Evolutionary conservation across 345 rosid species (phyloP).

Genomic region (Hevea brasiliensis): DNA sequence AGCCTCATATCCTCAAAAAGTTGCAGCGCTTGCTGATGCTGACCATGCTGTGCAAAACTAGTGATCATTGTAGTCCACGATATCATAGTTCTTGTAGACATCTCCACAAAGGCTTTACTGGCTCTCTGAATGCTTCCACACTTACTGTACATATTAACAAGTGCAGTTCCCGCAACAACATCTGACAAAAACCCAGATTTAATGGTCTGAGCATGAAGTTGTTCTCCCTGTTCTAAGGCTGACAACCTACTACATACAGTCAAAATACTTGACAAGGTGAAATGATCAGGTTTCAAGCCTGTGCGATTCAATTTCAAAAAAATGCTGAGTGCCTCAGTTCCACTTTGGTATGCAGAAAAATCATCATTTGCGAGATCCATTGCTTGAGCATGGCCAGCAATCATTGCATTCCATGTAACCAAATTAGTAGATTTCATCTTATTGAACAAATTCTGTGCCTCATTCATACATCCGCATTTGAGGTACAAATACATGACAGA

Average conservation of each 20-base stretch:
- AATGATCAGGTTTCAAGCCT: slow-evolving; percentile 45
- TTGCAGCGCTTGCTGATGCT: slow-evolving; percentile 44
- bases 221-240: slow-evolving; percentile 52
- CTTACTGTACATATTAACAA: slow-evolving; percentile 56
- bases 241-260: slow-evolving; percentile 44
- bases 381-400: slow-evolving; percentile 55
- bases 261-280: slow-evolving; percentile 55
- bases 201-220: slow-evolving; percentile 50
- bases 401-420: slow-evolving; percentile 63
- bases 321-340: slow-evolving; percentile 44
- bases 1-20: slow-evolving; percentile 63
- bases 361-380: slow-evolving; percentile 44
- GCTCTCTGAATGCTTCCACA: slow-evolving; percentile 55
- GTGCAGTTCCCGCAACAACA: slow-evolving; percentile 52
- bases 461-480: slow-evolving; percentile 42
- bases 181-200: slow-evolving; percentile 47
- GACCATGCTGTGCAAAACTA: slow-evolving; percentile 46
- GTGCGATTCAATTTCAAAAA: slow-evolving; percentile 39
- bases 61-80: slow-evolving; percentile 63
- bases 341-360: slow-evolving; percentile 34
- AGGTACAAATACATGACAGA: slow-evolving; percentile 55
- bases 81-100: slow-evolving; percentile 52
- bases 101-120: slow-evolving; percentile 48
- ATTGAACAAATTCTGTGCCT: slow-evolving; percentile 40
- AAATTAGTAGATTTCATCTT: slow-evolving; percentile 32